Percentiles rank a stretch among this genome's conserved stretches.
phyloP scores from a whole-genome alignment of 1,139 yeast genomes.

The Geotrichum macrosporum region DNA sequence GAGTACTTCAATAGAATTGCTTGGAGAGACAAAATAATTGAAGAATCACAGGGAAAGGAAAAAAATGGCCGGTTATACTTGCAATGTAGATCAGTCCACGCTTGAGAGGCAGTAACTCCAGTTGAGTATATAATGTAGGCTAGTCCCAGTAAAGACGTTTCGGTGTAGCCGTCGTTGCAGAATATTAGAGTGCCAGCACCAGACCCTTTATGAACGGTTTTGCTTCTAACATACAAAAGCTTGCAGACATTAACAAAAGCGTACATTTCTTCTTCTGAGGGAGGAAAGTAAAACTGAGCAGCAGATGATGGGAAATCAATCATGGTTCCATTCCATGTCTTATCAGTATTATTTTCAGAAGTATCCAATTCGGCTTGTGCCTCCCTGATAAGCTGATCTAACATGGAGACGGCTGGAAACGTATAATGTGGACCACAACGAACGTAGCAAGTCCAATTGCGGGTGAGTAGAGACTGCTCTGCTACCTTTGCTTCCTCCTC shows the following conservation, averaged over 20 bases:
- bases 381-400: constrained; percentile 32
- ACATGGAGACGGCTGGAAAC: constrained; percentile 44
- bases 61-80: constrained; percentile 74
- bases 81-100: constrained; percentile 54
- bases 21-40: constrained; percentile 60
- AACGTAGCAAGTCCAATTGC: constrained; percentile 38
- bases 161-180: constrained; percentile 92
- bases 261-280: constrained; percentile 28
- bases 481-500: constrained; percentile 1
- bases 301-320: constrained; percentile 72
- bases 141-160: constrained; percentile 68
- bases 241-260: constrained; percentile 34
- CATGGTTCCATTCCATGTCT: constrained; percentile 15
- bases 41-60: constrained; percentile 71
- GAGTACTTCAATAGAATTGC: constrained; percentile 53
- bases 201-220: constrained; percentile 25
- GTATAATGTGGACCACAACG: constrained; percentile 51
- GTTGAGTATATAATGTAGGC: constrained; percentile 67
- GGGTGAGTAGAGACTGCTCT: constrained; percentile 12
- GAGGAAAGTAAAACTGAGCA: constrained; percentile 42
- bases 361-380: constrained; percentile 19
- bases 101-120: constrained; percentile 48
- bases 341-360: constrained; percentile 1
- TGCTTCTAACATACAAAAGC: constrained; percentile 34
- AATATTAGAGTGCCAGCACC: constrained; percentile 48